Conservation (phyloP, 2,329 filamentous ascomycete species). For the Didymella segeticola region DNA sequence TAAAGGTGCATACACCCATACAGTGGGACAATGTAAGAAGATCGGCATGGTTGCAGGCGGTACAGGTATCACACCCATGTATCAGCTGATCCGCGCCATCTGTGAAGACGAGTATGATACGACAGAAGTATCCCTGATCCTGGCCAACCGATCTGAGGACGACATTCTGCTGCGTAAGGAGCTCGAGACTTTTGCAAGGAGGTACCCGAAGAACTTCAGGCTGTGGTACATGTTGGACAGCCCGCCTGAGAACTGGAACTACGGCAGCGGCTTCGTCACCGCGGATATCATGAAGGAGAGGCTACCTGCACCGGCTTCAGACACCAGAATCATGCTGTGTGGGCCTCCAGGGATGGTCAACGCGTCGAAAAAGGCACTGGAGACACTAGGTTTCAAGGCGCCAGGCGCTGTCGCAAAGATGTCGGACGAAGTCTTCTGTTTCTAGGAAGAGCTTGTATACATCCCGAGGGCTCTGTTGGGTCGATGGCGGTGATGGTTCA, state of each 20-base stretch:
- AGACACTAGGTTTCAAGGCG: constrained; percentile 58
- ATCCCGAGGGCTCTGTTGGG: not conserved
- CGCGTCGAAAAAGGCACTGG: constrained; percentile 58
- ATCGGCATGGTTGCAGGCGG: constrained; percentile 65
- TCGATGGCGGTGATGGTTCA: not conserved
- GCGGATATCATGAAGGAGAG: constrained; percentile 58
- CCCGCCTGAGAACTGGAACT: constrained; percentile 19
- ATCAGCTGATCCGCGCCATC: constrained; percentile 68
- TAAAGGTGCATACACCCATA: constrained; percentile 64
- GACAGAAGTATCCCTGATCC: constrained; percentile 64
- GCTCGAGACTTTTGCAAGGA: constrained; percentile 61
- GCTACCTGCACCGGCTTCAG: constrained; percentile 55
- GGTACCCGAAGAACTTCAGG: constrained; percentile 61
- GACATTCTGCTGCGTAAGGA: constrained; percentile 66
- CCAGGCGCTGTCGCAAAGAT: constrained; percentile 60
- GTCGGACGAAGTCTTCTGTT: constrained; percentile 63
- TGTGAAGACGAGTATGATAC: constrained; percentile 66
- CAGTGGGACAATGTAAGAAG: constrained; percentile 41
- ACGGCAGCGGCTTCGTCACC: constrained; percentile 40
- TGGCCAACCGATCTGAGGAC: constrained; percentile 64
- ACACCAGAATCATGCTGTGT: constrained; percentile 64
- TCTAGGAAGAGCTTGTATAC: constrained; percentile 40
- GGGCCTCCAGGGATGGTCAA: constrained; percentile 65
- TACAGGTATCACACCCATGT: constrained; percentile 64
- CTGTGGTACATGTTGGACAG: constrained; percentile 62